Evolutionary conservation across 805 yeast genomes (phyloP).

Genomic region (Yarrowia alimentaria): DNA sequence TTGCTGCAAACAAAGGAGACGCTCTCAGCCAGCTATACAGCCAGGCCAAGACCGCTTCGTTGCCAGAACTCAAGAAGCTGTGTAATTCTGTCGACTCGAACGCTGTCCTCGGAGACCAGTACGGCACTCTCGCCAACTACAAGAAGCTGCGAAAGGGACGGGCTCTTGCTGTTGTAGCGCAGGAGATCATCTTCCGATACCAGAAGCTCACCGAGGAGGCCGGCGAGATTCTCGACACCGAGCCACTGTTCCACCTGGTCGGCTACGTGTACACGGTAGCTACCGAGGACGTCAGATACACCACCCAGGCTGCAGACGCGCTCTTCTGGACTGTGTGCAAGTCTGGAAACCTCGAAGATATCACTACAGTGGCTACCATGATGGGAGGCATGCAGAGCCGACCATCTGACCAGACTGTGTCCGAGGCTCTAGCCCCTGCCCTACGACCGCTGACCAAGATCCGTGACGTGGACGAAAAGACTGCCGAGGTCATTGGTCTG

Average conservation of each 20-base stretch:
- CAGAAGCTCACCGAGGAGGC: slow-evolving; percentile 14
- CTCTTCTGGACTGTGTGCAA: slow-evolving; percentile 14
- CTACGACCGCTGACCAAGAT: slow-evolving; percentile 7
- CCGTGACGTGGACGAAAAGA: neutral
- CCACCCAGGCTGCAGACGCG: slow-evolving; percentile 2
- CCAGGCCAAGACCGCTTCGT: neutral
- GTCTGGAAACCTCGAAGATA: slow-evolving; percentile 1
- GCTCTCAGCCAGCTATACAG: neutral
- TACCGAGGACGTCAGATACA: neutral
- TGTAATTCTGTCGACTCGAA: neutral
- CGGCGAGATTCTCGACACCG: neutral
- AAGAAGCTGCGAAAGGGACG: neutral
- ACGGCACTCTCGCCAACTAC: neutral
- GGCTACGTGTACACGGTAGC: neutral
- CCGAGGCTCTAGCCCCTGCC: slow-evolving; percentile 6
- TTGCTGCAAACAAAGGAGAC: neutral
- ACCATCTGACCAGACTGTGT: slow-evolving; percentile 10
- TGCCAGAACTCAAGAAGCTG: neutral
- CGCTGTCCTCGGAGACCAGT: neutral
- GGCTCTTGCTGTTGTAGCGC: neutral
- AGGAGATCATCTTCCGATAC: slow-evolving; percentile 12
- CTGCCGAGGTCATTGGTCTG: neutral
- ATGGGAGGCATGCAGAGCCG: neutral
- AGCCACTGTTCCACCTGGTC: slow-evolving; percentile 3
- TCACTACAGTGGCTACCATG: neutral